Evolutionary conservation across 495 filamentous ascomycete genomes (phyloP), one percentile per base, ranked within the genome.

Genomic region (Podospora pseudoanserina): DNA sequence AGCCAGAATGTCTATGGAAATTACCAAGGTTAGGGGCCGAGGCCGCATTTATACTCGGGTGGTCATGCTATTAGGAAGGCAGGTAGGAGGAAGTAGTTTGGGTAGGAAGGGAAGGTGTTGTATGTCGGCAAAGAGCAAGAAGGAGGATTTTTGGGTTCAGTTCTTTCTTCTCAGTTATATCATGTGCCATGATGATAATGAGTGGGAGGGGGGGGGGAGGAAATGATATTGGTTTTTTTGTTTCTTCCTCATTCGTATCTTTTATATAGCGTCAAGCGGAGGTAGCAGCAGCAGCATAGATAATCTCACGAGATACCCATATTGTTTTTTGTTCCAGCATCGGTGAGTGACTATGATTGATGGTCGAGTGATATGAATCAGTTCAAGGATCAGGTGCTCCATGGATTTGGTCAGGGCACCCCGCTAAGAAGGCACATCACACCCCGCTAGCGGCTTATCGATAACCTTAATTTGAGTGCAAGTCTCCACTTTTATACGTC

Each of bases 1-100:
- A 74, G 75, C 62, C 77, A 79, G 61, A 53, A 66, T 26, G 70
- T 63, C 64, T 78, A 75, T 63, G 77, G 73, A 54, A 70, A 68
- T 60, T 78, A 76, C 54, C 77, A 77, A 73, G 55, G 9, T 9
- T 58, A 58, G 55, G 15, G 39, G 39, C 39, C 39, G 39, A 13
- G 39, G 39, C 7, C 39, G 15, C 15, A 49, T 18, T 49, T 13
- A 11, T 49, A 11, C 9, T 16, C 7, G 15, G 39, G 13, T 13
- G 39, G 39, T 16, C 3, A 16, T 16, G 39, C 13, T 16, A 13
- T 49, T 6, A 49, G 39, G 39, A 49, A 13, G 9, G 6, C 39
- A 16, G 7, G 7, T 9, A 3, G 15, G 39, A 49, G 39, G 9
- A 13, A 11, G 9, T 49, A 49, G 7, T 23, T 23, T 49, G 39